Evolutionary conservation across 495 filamentous ascomycete species (phyloP).

Genomic region (Neurospora pannonica): DNA sequence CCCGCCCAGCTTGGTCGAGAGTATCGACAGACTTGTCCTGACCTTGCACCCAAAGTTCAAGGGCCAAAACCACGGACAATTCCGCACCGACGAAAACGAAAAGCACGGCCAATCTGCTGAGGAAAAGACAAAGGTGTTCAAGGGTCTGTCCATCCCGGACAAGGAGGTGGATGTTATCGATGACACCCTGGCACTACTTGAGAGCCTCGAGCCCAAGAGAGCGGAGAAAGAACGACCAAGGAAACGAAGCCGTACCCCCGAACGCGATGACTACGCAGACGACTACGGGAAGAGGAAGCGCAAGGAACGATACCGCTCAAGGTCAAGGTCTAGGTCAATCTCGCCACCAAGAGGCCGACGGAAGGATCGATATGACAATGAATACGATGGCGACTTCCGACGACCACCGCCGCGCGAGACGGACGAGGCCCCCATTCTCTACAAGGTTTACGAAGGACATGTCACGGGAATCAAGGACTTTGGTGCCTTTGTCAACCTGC

Average conservation of each 20-base stretch:
- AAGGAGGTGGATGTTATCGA: slow-evolving; percentile 67
- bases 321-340: slow-evolving; percentile 40
- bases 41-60: slow-evolving; percentile 89
- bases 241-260: slow-evolving; percentile 66
- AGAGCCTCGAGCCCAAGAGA: slow-evolving; percentile 67
- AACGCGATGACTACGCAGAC: slow-evolving; percentile 37
- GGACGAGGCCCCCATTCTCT: slow-evolving; percentile 71
- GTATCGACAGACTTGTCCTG: slow-evolving; percentile 75
- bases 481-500: slow-evolving; percentile 89
- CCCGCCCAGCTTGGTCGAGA: slow-evolving; percentile 79
- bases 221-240: slow-evolving; percentile 37
- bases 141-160: slow-evolving; percentile 82
- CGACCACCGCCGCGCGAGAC: slow-evolving; percentile 63
- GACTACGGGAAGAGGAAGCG: slow-evolving; percentile 36
- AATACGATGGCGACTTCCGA: slow-evolving; percentile 60
- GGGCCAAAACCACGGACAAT: slow-evolving; percentile 25
- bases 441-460: slow-evolving; percentile 83
- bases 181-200: slow-evolving; percentile 86
- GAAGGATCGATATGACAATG: slow-evolving; percentile 46
- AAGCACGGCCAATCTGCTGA: slow-evolving; percentile 31
- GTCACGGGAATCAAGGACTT: slow-evolving; percentile 93
- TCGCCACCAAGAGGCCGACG: slow-evolving; percentile 41
- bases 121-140: slow-evolving; percentile 73
- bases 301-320: slow-evolving; percentile 38
- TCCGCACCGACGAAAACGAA: slow-evolving; percentile 35